Evolutionary conservation across 2,329 filamentous ascomycete species (phyloP), one percentile per base, ranked within the genome.

Genomic region (Penicillium concentricum): DNA sequence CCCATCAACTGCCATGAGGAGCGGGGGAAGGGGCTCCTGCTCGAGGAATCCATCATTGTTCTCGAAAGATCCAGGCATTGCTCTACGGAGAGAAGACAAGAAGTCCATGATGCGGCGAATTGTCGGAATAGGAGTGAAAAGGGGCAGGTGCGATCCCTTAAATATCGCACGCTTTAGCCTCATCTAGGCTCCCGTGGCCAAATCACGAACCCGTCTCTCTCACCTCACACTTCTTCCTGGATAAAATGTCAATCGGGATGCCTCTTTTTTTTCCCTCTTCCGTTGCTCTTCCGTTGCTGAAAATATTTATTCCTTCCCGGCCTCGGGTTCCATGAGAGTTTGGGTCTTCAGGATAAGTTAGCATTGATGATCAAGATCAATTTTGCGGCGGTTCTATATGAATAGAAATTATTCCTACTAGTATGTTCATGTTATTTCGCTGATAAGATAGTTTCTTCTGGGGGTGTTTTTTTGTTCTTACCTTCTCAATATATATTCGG

Each of bases 1-100:
- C 7, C 22, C 32, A 20, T 57, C 37, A 32, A 58, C 50, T 30
- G 57, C 57, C 8, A 22, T 26, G 16, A 46, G 57, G 37, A 61
- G 51, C 15, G 51, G 10, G 8, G 42, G 5, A 15, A 38, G 41
- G 4, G 32, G 30, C 22, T 44, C n/a, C 15, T 18, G n/a, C 10
- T 20, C 9, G 9, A 12, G 5, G 35, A 34, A 32, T 18, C 9
- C 18, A 8, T 38, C 13, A 10, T 13, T 12, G 15, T 10, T 42
- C 32, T 32, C 30, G 10, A 53, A 32, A 18, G 24, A 6, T 2
- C 18, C n/a, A 24, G 38, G 28, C 37, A 35, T 51, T 35, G 10
- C 5, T 4, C 9, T 15, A 12, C 28, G 48, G 10, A 51, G 38
- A 43, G 32, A 34, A 38, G 35, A 22, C 6, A 50, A 16, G 9